Evolutionary conservation across 2,329 filamentous ascomycete species (phyloP).

Genomic region (Penicillium paneum): DNA sequence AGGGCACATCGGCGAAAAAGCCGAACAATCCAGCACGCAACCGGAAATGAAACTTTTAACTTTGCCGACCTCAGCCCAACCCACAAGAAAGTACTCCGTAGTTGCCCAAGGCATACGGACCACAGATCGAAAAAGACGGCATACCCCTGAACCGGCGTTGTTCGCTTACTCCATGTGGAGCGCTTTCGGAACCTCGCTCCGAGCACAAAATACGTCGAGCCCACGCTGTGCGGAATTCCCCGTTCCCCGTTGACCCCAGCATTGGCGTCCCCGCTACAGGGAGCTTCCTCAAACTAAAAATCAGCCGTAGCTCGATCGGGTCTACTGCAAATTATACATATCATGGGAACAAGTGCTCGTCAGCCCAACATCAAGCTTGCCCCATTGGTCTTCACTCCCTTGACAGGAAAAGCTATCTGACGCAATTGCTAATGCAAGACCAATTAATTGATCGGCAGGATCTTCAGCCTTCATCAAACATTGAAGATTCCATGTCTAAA

Average conservation of each 20-base stretch:
- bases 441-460: conserved; percentile 7
- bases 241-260: neutral
- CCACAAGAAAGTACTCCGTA: neutral
- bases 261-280: neutral
- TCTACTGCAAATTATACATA: neutral
- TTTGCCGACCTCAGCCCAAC: conserved; percentile 3
- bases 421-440: neutral
- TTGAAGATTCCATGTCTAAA: neutral
- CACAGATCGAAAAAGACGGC: neutral
- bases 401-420: neutral
- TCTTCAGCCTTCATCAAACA: neutral
- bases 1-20: conserved; percentile 13
- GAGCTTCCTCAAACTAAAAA: neutral
- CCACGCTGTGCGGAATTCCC: neutral
- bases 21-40: conserved; percentile 10
- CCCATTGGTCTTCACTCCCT: neutral
- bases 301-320: neutral
- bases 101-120: neutral
- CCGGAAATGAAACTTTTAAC: conserved; percentile 3
- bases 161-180: neutral
- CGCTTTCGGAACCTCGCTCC: neutral
- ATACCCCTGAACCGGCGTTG: neutral
- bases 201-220: conserved; percentile 4
- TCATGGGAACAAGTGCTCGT: conserved; percentile 2
- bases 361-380: neutral